Evolutionary conservation across 2,329 filamentous ascomycete species (phyloP).

Genomic region (Penicillium sp.): DNA sequence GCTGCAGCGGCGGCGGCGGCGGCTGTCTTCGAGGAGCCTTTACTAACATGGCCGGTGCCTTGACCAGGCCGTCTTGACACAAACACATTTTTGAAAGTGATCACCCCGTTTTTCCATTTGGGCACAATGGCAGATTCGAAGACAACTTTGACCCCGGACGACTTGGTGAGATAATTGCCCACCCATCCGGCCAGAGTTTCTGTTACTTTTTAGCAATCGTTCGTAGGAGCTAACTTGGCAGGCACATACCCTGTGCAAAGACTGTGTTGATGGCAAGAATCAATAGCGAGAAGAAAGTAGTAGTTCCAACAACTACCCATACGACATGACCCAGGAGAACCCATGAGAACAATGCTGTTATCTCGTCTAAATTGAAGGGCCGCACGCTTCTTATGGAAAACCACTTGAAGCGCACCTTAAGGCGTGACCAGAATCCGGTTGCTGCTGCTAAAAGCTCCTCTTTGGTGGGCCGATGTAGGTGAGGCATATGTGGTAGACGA

Average conservation of each 20-base stretch:
- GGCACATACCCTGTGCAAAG: slow-evolving; percentile 74
- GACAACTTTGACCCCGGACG: slow-evolving; percentile 86
- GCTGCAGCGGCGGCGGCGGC: slow-evolving; percentile 81
- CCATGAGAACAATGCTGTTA: slow-evolving; percentile 93
- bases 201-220: slow-evolving; percentile 32
- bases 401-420: slow-evolving; percentile 96
- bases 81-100: slow-evolving; percentile 94
- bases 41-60: slow-evolving; percentile 75
- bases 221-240: not conserved
- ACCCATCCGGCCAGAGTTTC: slow-evolving; percentile 92
- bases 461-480: slow-evolving; percentile 77
- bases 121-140: slow-evolving; percentile 98
- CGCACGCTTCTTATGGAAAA: slow-evolving; percentile 89
- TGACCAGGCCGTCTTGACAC: slow-evolving; percentile 88
- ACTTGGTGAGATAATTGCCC: slow-evolving; percentile 91
- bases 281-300: slow-evolving; percentile 89
- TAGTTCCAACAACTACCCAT: slow-evolving; percentile 95
- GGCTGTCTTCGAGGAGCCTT: slow-evolving; percentile 80
- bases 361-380: slow-evolving; percentile 94
- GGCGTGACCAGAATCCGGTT: slow-evolving; percentile 84
- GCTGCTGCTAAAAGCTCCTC: slow-evolving; percentile 90
- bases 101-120: slow-evolving; percentile 91
- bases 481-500: slow-evolving; percentile 68
- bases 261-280: slow-evolving; percentile 94
- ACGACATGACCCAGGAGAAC: slow-evolving; percentile 88